Evolutionary conservation across 2,329 filamentous ascomycete species (phyloP), one percentile per base, ranked within the genome.

Genomic region (Xylaria sp.): DNA sequence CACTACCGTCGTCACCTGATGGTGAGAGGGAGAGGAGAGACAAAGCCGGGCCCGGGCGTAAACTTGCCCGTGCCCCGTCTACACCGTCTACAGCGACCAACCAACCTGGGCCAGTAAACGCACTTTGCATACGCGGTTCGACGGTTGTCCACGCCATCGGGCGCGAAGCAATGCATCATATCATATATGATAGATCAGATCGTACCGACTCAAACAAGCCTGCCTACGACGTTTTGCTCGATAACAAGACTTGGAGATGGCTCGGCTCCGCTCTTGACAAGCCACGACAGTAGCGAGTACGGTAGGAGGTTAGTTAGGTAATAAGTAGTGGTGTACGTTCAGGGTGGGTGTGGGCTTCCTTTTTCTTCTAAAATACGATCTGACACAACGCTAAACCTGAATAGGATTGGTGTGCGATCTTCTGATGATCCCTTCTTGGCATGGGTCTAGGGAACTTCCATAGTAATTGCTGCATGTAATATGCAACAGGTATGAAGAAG

Each of bases 51-150:
- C 20, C 45, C 63, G 52, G 66, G 66, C 59, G 34, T 46, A 62
- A 57, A 61, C 41, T 60, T 23, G 55, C 32, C 68, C 68, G 68
- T 28, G 28, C 48, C 58, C 68, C 65, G 57, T 30, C 50, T 45
- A 20, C 60, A 28, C 23, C n/a, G n/a, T n/a, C n/a, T n/a, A n/a
- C n/a, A n/a, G n/a, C n/a, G n/a, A n/a, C n/a, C n/a, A 18, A 39
- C 50, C 30, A 18, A 32, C 32, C 30, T 10, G n/a, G 23, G 53
- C 32, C 32, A 41, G 34, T 41, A 4, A 57, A 41, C 48, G 50
- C 30, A 7, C 30, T 41, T n/a, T 61, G 61, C 41, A 52, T 68
- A 65, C 61, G 66, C 52, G 39, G 34, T 53, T 53, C 57, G n/a
- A 20, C 39, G 18, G 45, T 48, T 56, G 39, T 56, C 60, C 61